Conservation (phyloP, 192 early-diverging fungal species). For the Rhizoclosmatium sp. region DNA sequence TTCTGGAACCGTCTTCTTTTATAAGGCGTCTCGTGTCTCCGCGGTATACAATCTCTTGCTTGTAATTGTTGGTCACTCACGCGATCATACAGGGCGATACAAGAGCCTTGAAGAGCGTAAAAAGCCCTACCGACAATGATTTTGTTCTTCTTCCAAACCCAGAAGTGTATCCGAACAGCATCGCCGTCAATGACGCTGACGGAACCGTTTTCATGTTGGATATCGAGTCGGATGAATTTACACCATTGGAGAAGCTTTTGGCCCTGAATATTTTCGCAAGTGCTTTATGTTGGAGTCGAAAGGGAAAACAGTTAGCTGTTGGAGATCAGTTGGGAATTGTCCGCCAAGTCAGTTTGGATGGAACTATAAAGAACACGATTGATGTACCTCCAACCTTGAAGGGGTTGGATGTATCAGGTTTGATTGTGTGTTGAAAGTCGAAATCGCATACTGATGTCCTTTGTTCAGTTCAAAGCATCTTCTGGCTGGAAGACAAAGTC, state of each 20-base stretch:
- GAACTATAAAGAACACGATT: constrained; percentile 65
- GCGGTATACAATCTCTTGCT: not conserved
- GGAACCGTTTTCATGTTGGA: not conserved
- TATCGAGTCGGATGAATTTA: constrained; percentile 24
- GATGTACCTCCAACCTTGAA: constrained; percentile 45
- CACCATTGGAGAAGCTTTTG: not conserved
- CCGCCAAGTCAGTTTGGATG: constrained; percentile 69
- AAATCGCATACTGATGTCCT: not conserved
- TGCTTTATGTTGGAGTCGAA: constrained; percentile 81
- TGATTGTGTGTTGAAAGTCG: not conserved
- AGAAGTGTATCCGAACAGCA: constrained; percentile 20
- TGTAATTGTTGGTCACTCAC: not conserved
- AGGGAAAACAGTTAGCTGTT: constrained; percentile 88
- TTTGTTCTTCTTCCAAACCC: constrained; percentile 34
- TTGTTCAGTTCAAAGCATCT: constrained; percentile 66
- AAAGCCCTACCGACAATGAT: constrained; percentile 5
- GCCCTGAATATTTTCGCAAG: not conserved
- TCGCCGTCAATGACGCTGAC: constrained; percentile 1
- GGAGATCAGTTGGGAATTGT: constrained; percentile 69
- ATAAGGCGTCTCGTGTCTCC: not conserved
- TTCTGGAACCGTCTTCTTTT: constrained; percentile 11
- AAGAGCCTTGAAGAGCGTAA: constrained; percentile 5
- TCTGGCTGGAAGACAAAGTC: constrained; percentile 78
- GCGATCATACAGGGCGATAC: not conserved
- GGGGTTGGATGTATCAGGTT: not conserved